A percentile compares a stretch with the other conserved stretches of the same genome.
Evolutionary conservation across 2,329 filamentous ascomycete species (phyloP).

Genomic region (Didymella glomerata): DNA sequence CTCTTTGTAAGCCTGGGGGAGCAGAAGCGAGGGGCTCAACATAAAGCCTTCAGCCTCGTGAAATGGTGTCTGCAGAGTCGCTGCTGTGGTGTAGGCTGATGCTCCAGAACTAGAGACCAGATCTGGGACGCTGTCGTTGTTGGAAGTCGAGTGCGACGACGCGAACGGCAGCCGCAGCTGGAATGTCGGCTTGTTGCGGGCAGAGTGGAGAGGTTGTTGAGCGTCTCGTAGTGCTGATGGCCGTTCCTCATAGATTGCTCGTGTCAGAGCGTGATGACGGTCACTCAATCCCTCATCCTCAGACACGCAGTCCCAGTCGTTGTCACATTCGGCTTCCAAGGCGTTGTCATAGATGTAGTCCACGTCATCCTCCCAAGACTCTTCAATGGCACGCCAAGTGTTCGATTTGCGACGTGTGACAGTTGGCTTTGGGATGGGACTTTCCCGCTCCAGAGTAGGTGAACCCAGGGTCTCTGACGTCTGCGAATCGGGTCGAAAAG

Average conservation of each 20-base stretch:
- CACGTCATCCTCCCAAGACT: slow-evolving; percentile 69
- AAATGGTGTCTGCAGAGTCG: slow-evolving; percentile 42
- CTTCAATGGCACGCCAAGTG: slow-evolving; percentile 50
- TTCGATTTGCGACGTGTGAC: slow-evolving; percentile 43
- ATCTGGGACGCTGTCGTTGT: slow-evolving; percentile 43
- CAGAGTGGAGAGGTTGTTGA: neutral
- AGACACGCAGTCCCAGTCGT: slow-evolving; percentile 62
- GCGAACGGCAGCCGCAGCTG: slow-evolving; percentile 35
- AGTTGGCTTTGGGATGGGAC: slow-evolving; percentile 33
- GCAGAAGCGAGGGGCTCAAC: slow-evolving; percentile 49
- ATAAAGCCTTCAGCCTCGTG: slow-evolving; percentile 46
- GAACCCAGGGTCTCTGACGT: slow-evolving; percentile 58
- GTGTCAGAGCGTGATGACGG: slow-evolving; percentile 31
- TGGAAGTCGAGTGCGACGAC: slow-evolving; percentile 41
- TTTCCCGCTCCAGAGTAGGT: slow-evolving; percentile 44
- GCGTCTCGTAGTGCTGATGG: slow-evolving; percentile 8
- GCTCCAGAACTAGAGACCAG: slow-evolving; percentile 46
- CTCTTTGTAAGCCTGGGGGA: slow-evolving; percentile 49
- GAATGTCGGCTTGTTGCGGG: slow-evolving; percentile 3
- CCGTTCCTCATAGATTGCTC: slow-evolving; percentile 12
- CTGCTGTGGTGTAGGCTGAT: slow-evolving; percentile 44
- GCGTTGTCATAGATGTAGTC: slow-evolving; percentile 70
- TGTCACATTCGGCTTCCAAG: slow-evolving; percentile 67
- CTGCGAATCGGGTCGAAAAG: slow-evolving; percentile 48
- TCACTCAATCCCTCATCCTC: slow-evolving; percentile 46